These are phyloP conservation scores for Candida piceae DNA, from an alignment of 805 yeast genomes.

Conservation along the genomic window DNA sequence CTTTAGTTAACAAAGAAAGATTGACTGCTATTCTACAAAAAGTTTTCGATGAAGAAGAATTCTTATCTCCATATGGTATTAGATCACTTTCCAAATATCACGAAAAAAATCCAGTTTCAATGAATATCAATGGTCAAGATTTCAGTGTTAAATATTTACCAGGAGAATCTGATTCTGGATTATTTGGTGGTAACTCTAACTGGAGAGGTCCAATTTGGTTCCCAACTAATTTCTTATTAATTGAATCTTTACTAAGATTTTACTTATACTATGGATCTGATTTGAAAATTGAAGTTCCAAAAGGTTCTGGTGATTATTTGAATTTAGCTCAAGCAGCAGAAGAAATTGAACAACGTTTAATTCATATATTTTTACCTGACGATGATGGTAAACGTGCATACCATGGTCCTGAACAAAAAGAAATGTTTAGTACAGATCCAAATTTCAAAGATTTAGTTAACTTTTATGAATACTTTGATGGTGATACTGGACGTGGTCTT, in stretches of 20 bases:
- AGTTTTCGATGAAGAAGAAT: slow-evolving; percentile 83
- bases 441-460: slow-evolving; percentile 70
- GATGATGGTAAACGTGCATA: slow-evolving; percentile 62
- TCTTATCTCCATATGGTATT: slow-evolving; percentile 78
- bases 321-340: slow-evolving; percentile 89
- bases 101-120: slow-evolving; percentile 74
- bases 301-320: slow-evolving; percentile 68
- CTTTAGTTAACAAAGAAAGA: slow-evolving; percentile 78
- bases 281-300: slow-evolving; percentile 83
- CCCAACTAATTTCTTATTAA: slow-evolving; percentile 80
- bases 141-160: slow-evolving; percentile 73
- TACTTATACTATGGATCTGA: slow-evolving; percentile 84
- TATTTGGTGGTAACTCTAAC: slow-evolving; percentile 95
- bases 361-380: slow-evolving; percentile 68
- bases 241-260: slow-evolving; percentile 83
- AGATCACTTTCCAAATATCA: slow-evolving; percentile 86
- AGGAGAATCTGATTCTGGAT: slow-evolving; percentile 87
- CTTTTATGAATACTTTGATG: slow-evolving; percentile 87
- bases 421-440: slow-evolving; percentile 51
- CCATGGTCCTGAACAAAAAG: slow-evolving; percentile 59
- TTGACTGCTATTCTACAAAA: slow-evolving; percentile 67
- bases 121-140: slow-evolving; percentile 73
- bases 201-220: slow-evolving; percentile 99
- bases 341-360: slow-evolving; percentile 80
- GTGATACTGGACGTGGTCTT: slow-evolving; percentile 89